Base-by-base conservation (phyloP, 2,329 filamentous ascomycete genomes). In the Blastomyces emzantsi region DNA sequence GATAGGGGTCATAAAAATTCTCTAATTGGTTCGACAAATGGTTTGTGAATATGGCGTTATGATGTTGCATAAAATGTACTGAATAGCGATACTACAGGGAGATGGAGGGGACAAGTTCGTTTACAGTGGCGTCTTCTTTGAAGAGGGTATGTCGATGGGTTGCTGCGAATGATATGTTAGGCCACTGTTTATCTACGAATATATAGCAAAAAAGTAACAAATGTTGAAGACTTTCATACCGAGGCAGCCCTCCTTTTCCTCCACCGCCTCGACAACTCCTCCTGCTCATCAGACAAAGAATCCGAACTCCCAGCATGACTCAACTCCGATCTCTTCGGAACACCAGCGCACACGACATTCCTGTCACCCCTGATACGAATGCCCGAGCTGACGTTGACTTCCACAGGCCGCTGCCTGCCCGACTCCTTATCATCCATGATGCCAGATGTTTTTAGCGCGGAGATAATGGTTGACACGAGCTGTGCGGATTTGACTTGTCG, bases 351-450 rank as follows among this genome's bases (percentile, higher is more conserved):
- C 13, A 75, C 66, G 9, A 68, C 62, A 62, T 75, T 75, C 45
- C 65, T 61, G 39, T 61, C 66, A 7, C 73, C 73, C 33, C 68
- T 68, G 28, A 76, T 64, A n/a, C 62, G 69, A 11, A 75, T 66
- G 1, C 72, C 73, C 0, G 71, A 65, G 33, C 71, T 69, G 57
- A 76, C 64, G 36, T 69, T 69, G 55, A 74, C 63, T 41, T 71
- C 68, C 3, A 72, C 64, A 8, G 67, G 63, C 25, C 56, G 61
- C n/a, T 64, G 51, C 13, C 54, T 66, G 4, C 65, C 65, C 51
- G 45, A 63, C 17, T 67, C 66, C n/a, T 22, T 54, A 47, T 64
- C 62, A 33, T 66, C 64, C 25, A 69, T 49, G 7, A 64, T 62
- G 4, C 67, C 67, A 17, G 67, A 67, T 3, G 66, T 47, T 43